Base-by-base conservation (phyloP, 2,329 filamentous ascomycete species). In the Rutstroemia sydowiana region DNA sequence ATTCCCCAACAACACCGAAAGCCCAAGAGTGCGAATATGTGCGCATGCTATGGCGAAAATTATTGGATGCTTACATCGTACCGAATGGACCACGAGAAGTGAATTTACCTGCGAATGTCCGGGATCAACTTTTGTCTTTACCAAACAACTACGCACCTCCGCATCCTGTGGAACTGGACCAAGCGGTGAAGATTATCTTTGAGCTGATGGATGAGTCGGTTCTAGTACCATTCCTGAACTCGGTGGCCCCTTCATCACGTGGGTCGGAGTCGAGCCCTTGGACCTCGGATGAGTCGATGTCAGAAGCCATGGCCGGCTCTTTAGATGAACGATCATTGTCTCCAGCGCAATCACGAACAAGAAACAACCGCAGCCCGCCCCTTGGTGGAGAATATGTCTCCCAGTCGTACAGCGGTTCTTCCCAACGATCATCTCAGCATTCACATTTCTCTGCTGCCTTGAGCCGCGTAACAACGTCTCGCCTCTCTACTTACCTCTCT, bases 201-300 rank as follows among this genome's bases (percentile, higher is more conserved):
- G 93, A 97, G 61, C 75, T 98, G 51, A 97, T 98, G 91, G 95
- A 95, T 63, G 93, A 97, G 67, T 96, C 91, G 3, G 88, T 97
- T 0, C 75, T 97, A 47, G 84, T 95, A 0, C 91, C 92, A 0
- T 98, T 97, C 66, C 76, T 97, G 49, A 92, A 95, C 57, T 65
- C 64, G 7, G 58, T 66, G 3, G 55, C 56, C 23, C 58, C 53
- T 20, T 45, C 61, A 26, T 53, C 63, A 53, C 60, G 61, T 46
- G 58, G 55, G 2, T 43, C 61, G 2, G 61, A 63, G 11, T 55
- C 58, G 4, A 62, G 56, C 48, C 63, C 64, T 18, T 67, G 63
- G 63, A 56, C 58, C 14, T 66, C 65, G 14, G 55, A 60, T 39
- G 65, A 66, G 39, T 62, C 62, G 13, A 61, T 64, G 56, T 41